Conservation (phyloP, 106 monocot species). For the Posidonia australis region DNA sequence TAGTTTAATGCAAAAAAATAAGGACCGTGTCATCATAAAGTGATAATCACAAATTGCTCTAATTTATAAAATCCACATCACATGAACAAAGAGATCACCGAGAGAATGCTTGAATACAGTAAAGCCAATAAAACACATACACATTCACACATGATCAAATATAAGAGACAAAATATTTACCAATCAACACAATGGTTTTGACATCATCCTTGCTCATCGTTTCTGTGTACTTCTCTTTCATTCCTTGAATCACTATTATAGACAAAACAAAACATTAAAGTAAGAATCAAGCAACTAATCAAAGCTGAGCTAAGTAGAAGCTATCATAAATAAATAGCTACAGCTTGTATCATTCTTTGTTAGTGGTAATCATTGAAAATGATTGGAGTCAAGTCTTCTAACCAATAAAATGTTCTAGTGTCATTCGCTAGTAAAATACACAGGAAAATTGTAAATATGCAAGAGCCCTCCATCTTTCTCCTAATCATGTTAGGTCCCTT, state of each 20-base stretch:
- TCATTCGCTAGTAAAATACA: too few relatives aligned
- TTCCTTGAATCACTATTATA: conserved; percentile 35
- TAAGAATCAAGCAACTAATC: neutral
- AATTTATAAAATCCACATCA: too few relatives aligned
- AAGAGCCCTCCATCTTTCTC: too few relatives aligned
- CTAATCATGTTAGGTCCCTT: too few relatives aligned
- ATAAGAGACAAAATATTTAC: conserved; percentile 24
- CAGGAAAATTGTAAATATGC: too few relatives aligned
- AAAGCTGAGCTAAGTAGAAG: too few relatives aligned
- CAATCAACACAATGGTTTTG: conserved; percentile 77
- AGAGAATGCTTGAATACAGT: neutral
- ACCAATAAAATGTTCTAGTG: too few relatives aligned
- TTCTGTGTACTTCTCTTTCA: conserved; percentile 63
- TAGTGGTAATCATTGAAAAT: too few relatives aligned
- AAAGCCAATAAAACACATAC: neutral
- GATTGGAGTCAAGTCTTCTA: too few relatives aligned
- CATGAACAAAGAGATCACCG: neutral
- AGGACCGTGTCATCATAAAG: too few relatives aligned
- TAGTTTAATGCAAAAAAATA: too few relatives aligned
- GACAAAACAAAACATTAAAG: neutral
- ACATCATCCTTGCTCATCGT: conserved; percentile 71
- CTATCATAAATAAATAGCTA: neutral
- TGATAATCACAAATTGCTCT: too few relatives aligned
- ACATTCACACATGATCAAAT: neutral
- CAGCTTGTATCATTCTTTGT: neutral